These are phyloP conservation scores for Apiotrichum gracile DNA, from an alignment of 1,284 basidiomycete genomes.

Conservation along the genomic window DNA sequence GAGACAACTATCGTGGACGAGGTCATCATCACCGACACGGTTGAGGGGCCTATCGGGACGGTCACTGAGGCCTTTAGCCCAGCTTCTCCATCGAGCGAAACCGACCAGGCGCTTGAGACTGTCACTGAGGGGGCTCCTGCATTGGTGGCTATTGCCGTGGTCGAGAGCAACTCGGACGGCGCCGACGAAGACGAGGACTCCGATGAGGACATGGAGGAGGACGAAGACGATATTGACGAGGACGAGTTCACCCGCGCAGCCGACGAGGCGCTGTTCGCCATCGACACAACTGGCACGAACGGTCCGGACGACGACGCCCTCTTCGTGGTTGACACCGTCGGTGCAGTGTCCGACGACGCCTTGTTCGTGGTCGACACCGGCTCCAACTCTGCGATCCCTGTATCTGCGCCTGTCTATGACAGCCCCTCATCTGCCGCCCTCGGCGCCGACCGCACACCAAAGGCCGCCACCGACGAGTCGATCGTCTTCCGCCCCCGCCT, in stretches of 20 bases:
- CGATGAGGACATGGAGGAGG: background rate
- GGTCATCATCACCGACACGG: no score
- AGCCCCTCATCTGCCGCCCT: constrained; percentile 9
- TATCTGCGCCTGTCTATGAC: constrained; percentile 22
- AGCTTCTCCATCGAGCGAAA: no score
- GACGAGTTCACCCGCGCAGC: constrained; percentile 1
- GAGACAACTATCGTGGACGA: no score
- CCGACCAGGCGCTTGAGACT: no score
- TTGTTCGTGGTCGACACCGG: constrained; percentile 32
- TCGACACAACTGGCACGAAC: constrained; percentile 14
- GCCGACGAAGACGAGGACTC: background rate
- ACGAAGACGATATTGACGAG: background rate
- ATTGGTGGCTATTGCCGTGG: no score
- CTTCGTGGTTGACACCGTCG: background rate
- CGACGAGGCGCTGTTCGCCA: constrained; percentile 13
- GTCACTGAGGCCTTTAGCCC: no score
- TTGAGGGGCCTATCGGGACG: no score
- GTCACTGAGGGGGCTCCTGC: no score
- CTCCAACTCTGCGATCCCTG: constrained; percentile 1
- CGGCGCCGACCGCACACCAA: constrained; percentile 9
- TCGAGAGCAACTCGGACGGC: background rate
- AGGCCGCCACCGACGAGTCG: constrained; percentile 29
- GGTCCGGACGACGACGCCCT: constrained; percentile 1
- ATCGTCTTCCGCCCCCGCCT: constrained; percentile 38
- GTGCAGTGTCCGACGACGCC: constrained; percentile 3